Percentiles rank a stretch among this genome's conserved stretches.
phyloP scores from a whole-genome alignment of 306 rosid species.

The Quercus aquifolioides region DNA sequence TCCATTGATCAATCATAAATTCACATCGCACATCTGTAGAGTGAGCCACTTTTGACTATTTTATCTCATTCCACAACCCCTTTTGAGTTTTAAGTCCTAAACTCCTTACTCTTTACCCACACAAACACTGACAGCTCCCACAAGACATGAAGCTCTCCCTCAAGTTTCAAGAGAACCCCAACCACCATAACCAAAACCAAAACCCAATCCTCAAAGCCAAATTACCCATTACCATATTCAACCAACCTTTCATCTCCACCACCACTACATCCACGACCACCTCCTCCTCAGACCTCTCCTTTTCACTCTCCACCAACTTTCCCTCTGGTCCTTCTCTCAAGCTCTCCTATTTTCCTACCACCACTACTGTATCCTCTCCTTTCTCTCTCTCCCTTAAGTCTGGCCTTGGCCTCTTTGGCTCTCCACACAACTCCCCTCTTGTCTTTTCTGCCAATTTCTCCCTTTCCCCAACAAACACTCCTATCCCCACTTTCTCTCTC shows the following conservation, averaged over 20 bases:
- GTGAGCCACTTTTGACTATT: too few relatives aligned
- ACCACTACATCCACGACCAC: slow-evolving; percentile 37
- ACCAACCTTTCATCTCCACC: slow-evolving; percentile 58
- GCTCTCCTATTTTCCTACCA: slow-evolving; percentile 53
- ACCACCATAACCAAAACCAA: slow-evolving; percentile 8
- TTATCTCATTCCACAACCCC: background rate
- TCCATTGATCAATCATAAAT: too few relatives aligned
- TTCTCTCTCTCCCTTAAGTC: slow-evolving; percentile 77
- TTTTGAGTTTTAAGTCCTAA: too few relatives aligned
- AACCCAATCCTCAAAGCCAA: slow-evolving; percentile 53
- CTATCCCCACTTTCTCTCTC: slow-evolving; percentile 59
- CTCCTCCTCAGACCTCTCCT: slow-evolving; percentile 51
- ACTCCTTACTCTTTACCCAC: too few relatives aligned
- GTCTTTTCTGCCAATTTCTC: slow-evolving; percentile 63
- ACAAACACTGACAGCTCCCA: background rate
- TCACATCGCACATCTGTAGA: too few relatives aligned
- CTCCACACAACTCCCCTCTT: slow-evolving; percentile 71
- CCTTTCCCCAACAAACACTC: slow-evolving; percentile 39
- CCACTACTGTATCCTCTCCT: slow-evolving; percentile 31
- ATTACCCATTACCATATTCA: slow-evolving; percentile 57
- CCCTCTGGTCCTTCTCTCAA: slow-evolving; percentile 50
- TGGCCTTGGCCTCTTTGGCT: slow-evolving; percentile 78
- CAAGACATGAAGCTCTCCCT: slow-evolving; percentile 65
- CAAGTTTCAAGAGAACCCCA: slow-evolving; percentile 42
- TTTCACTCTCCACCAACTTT: slow-evolving; percentile 65